Evolutionary conservation across 129 eudicot genomes (phyloP).

Genomic region (Heracleum sosnowskyi): DNA sequence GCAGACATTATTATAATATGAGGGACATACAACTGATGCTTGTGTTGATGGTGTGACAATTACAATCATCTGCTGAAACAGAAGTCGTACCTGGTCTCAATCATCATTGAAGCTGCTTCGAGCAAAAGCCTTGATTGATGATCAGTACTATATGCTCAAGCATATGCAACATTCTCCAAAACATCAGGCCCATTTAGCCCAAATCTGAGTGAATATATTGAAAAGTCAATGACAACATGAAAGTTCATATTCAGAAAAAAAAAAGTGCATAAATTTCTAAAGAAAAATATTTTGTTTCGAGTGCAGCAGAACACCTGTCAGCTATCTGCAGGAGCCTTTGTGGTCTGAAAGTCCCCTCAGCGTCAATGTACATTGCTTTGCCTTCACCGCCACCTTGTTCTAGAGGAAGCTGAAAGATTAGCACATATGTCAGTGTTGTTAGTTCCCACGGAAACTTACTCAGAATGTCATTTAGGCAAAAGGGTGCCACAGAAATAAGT

Average conservation of each 20-base stretch:
- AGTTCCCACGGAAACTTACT: background rate
- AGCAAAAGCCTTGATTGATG: slow-evolving; percentile 91
- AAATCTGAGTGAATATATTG: slow-evolving; percentile 36
- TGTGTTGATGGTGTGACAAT: background rate
- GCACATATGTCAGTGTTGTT: slow-evolving; percentile 3
- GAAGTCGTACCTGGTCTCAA: slow-evolving; percentile 64
- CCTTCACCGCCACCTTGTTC: slow-evolving; percentile 99
- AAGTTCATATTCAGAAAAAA: background rate
- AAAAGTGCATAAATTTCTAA: background rate
- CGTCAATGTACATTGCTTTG: slow-evolving; percentile 97
- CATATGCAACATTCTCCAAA: slow-evolving; percentile 94
- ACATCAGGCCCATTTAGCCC: slow-evolving; percentile 89
- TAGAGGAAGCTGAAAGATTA: slow-evolving; percentile 61
- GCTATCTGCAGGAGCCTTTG: slow-evolving; percentile 93
- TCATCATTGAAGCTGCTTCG: slow-evolving; percentile 99
- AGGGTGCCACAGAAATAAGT: background rate
- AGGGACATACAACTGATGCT: background rate
- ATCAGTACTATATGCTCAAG: slow-evolving; percentile 92
- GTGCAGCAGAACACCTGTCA: slow-evolving; percentile 46
- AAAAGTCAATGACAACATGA: background rate
- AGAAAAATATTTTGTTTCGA: background rate
- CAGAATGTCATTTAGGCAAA: background rate
- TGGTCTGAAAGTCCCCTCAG: slow-evolving; percentile 95
- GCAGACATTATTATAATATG: background rate
- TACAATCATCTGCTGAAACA: background rate